A percentile compares a stretch with the other conserved stretches of the same genome.
Evolutionary conservation across 2,329 filamentous ascomycete genomes (phyloP).

Genomic region (Capronia americana): DNA sequence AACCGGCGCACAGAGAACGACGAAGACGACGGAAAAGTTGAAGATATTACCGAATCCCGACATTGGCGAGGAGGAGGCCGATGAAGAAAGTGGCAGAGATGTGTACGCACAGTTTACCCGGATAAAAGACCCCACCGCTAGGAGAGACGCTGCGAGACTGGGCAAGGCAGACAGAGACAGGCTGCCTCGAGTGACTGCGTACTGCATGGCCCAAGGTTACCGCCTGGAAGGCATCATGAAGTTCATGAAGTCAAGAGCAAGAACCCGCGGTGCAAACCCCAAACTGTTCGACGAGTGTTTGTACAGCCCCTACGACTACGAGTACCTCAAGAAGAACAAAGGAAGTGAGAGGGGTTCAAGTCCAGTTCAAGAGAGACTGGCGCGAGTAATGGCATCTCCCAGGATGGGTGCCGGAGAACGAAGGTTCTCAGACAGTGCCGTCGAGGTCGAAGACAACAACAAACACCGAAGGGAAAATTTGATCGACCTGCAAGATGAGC

Average conservation of each 20-base stretch:
- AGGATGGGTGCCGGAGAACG: slow-evolving; percentile 37
- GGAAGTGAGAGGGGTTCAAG: slow-evolving; percentile 34
- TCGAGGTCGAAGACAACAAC: slow-evolving; percentile 68
- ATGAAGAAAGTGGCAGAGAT: slow-evolving; percentile 91
- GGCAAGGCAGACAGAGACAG: slow-evolving; percentile 91
- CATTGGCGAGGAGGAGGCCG: slow-evolving; percentile 73
- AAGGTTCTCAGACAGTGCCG: slow-evolving; percentile 67
- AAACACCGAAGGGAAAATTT: slow-evolving; percentile 65
- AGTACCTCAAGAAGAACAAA: slow-evolving; percentile 53
- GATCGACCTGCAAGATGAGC: slow-evolving; percentile 63
- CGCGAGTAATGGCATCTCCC: slow-evolving; percentile 35
- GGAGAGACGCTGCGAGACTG: slow-evolving; percentile 86
- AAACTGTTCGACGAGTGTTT: slow-evolving; percentile 98
- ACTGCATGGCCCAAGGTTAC: slow-evolving; percentile 92
- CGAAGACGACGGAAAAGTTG: slow-evolving; percentile 93
- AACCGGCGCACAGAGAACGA: slow-evolving; percentile 92
- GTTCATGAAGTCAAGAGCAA: slow-evolving; percentile 84
- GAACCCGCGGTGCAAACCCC: slow-evolving; percentile 78
- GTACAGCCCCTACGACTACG: slow-evolving; percentile 90
- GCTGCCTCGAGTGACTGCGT: slow-evolving; percentile 90
- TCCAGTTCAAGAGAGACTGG: slow-evolving; percentile 36
- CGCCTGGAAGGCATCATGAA: slow-evolving; percentile 87
- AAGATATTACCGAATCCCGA: slow-evolving; percentile 95
- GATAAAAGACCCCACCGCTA: slow-evolving; percentile 93
- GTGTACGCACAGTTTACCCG: slow-evolving; percentile 98